A percentile compares a stretch with the other conserved stretches of the same genome.
Evolutionary conservation across 2,329 filamentous ascomycete species (phyloP).

Genomic region (Botrytis pseudocinerea): DNA sequence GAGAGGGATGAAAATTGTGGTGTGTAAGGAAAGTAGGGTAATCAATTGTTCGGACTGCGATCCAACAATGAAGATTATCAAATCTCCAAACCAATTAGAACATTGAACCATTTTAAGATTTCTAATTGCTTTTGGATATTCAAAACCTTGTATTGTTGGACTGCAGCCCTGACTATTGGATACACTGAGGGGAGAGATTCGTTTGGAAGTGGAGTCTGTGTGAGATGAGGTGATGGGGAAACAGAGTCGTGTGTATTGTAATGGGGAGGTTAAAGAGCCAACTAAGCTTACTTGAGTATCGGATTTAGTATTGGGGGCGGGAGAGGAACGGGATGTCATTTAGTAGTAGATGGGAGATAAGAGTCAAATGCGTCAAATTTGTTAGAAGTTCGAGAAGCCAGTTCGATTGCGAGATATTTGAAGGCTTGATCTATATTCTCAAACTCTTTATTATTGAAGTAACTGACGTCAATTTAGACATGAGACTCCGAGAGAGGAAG

Average conservation of each 20-base stretch:
- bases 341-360: background rate
- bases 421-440: background rate
- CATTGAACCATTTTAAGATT: too few relatives aligned
- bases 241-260: background rate
- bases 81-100: too few relatives aligned
- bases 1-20: too few relatives aligned
- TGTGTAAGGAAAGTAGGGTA: too few relatives aligned
- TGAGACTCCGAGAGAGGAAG: background rate
- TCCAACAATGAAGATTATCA: too few relatives aligned
- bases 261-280: background rate
- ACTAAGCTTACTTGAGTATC: background rate
- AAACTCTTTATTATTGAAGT: background rate
- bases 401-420: background rate
- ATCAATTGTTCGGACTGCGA: too few relatives aligned
- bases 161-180: too few relatives aligned
- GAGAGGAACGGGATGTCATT: background rate
- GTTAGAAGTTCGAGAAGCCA: too few relatives aligned
- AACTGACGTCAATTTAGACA: background rate
- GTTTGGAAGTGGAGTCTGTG: background rate
- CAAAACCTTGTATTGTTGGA: too few relatives aligned
- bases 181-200: background rate
- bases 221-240: background rate
- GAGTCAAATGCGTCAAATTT: background rate
- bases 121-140: too few relatives aligned
- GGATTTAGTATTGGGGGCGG: background rate